Evolutionary conservation across 306 rosid genomes (phyloP), one percentile per base, ranked within the genome.

Genomic region (Fagus sylvatica): DNA sequence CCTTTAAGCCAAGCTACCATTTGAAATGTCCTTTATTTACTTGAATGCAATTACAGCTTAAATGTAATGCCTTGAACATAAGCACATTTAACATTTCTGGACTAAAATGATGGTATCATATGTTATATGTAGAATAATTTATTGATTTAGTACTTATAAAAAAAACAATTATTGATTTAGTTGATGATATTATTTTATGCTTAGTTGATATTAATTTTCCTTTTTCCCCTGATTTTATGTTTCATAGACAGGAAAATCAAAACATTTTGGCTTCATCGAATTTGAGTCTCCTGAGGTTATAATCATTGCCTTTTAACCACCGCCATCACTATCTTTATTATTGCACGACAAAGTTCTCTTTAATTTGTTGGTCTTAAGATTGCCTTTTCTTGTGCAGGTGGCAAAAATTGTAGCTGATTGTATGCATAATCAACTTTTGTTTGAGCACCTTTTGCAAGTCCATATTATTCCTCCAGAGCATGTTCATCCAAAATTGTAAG

Each of bases 351-450:
- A 37, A 33, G n/a, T 12, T 66, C 16, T 12, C 2, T 66, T 66
- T 17, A 66, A 13, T 17, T 36, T 62, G 71, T 73, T 13, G 15
- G 43, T 78, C 33, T 48, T 53, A 28, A 78, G 40, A 39, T 33
- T 78, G 5, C 9, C 19, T 43, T 80, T 78, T 40, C 34, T 75
- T 76, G 78, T 78, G 79, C 87, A 95, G 98, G 98, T 92, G 55
- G 97, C 98, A 17, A 90, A 88, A 88, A 73, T 95, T 82, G 97
- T 91, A 32, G 96, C 97, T 41, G 95, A 92, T 49, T 87, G 93
- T 40, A 94, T 95, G 99, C 91, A 95, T 83, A 95, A 95, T 71
- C 91, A 95, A 81, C 83, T 95, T 78, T 85, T 92, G 67, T 86
- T 82, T 7, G 98, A 92, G 75, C 98, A 90, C 81, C 84, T 95